These are phyloP conservation scores for Colletotrichum filicis DNA, from an alignment of 2,329 filamentous ascomycete species.

Conservation along the genomic window DNA sequence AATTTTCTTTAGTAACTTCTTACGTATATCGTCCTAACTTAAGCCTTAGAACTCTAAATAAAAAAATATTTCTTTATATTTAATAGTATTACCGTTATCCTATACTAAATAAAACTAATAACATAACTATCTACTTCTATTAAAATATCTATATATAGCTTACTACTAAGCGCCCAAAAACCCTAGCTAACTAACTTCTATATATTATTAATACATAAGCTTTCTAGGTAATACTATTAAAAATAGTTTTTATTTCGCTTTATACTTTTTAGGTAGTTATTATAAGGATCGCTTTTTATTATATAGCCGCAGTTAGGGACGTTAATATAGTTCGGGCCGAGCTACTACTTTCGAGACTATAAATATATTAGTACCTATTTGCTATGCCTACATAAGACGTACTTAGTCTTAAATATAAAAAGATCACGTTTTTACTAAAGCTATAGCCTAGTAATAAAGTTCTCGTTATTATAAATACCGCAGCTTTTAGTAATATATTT, in stretches of 20 bases:
- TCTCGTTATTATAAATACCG: rapidly evolving
- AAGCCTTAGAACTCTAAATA: background rate
- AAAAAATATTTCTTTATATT: background rate
- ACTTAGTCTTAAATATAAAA: background rate
- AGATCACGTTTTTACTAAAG: background rate
- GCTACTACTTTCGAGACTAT: background rate
- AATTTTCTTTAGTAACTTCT: background rate
- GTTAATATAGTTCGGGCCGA: background rate
- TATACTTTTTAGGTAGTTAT: background rate
- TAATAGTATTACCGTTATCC: background rate
- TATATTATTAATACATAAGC: background rate
- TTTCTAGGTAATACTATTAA: background rate
- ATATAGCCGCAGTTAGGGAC: background rate
- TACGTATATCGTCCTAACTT: background rate
- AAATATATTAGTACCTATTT: background rate
- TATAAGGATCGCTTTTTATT: background rate
- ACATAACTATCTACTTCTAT: background rate
- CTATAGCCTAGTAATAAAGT: rapidly evolving
- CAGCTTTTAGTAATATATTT: background rate
- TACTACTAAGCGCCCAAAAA: background rate
- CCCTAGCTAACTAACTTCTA: background rate
- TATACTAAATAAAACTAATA: background rate
- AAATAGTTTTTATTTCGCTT: background rate
- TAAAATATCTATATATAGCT: background rate
- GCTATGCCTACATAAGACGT: background rate